Percentiles rank a stretch among this genome's conserved stretches.
These are phyloP conservation scores for Ophiocordyceps polyrhachis-furcata DNA, from an alignment of 2,329 filamentous ascomycete genomes.

Conservation along the genomic window DNA sequence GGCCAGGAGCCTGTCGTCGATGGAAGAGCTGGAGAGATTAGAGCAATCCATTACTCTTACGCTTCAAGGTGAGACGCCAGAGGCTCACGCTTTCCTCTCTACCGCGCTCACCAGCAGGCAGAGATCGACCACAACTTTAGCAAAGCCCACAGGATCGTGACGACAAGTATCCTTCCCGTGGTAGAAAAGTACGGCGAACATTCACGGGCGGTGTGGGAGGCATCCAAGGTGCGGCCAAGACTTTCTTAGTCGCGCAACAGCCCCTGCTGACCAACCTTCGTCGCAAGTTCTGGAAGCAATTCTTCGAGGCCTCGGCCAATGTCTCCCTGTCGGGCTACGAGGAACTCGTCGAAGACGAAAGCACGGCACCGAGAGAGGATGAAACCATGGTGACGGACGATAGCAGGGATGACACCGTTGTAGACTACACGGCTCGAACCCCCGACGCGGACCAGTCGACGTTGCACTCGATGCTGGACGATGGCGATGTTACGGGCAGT, in stretches of 20 bases:
- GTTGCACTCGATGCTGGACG: slow-evolving; percentile 43
- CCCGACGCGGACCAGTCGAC: slow-evolving; percentile 17
- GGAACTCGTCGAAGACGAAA: slow-evolving; percentile 43
- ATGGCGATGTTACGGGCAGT: slow-evolving; percentile 42
- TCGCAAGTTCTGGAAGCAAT: slow-evolving; percentile 92
- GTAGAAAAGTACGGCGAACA: slow-evolving; percentile 93
- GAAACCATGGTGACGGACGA: slow-evolving; percentile 22
- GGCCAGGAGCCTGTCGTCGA: slow-evolving; percentile 50
- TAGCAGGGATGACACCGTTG: slow-evolving; percentile 35
- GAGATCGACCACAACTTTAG: slow-evolving; percentile 99
- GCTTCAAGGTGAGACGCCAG: slow-evolving; percentile 49
- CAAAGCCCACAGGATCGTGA: slow-evolving; percentile 89
- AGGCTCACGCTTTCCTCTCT: slow-evolving; percentile 3
- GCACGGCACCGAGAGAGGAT: slow-evolving; percentile 16
- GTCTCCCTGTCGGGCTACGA: slow-evolving; percentile 93
- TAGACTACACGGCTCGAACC: slow-evolving; percentile 23
- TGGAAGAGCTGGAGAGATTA: slow-evolving; percentile 86
- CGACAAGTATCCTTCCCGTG: slow-evolving; percentile 75
- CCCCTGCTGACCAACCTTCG: not conserved
- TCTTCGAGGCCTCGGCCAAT: slow-evolving; percentile 96
- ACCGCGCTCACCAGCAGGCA: slow-evolving; percentile 14
- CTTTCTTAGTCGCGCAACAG: not conserved
- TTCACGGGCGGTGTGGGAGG: slow-evolving; percentile 88
- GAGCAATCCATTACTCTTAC: slow-evolving; percentile 96
- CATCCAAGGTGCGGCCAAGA: slow-evolving; percentile 51